Evolutionary conservation across 2,329 filamentous ascomycete genomes (phyloP).

Genomic region (Fusarium praegraminearum): DNA sequence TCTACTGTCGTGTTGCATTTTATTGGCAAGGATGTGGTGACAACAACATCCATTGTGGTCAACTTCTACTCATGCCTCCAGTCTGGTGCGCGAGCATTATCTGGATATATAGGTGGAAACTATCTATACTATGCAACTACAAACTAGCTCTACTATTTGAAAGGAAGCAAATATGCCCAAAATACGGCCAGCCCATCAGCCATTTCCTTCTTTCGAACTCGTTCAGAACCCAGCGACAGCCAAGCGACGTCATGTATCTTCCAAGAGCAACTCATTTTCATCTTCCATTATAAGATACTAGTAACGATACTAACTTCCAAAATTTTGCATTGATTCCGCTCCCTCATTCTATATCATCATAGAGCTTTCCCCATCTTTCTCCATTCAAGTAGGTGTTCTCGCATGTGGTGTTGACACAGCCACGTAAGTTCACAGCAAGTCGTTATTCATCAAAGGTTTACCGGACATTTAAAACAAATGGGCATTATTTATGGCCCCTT

Average conservation of each 20-base stretch:
- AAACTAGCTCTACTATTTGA: background rate
- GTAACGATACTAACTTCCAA: too few relatives aligned
- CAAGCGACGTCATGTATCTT: background rate
- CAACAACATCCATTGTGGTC: background rate
- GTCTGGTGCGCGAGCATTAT: background rate
- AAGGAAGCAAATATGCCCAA: background rate
- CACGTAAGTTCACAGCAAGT: background rate
- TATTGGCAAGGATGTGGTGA: background rate
- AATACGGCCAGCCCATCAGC: background rate
- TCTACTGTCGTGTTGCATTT: background rate
- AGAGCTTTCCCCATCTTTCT: background rate
- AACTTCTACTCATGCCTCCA: background rate
- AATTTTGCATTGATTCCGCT: too few relatives aligned
- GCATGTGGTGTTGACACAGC: background rate
- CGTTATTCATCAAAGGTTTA: background rate
- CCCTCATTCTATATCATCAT: background rate
- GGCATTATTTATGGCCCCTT: too few relatives aligned
- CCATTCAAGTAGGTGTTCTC: background rate
- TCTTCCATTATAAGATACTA: background rate
- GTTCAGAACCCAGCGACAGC: background rate
- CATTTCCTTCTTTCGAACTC: background rate
- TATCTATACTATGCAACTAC: too few relatives aligned
- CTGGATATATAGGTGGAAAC: too few relatives aligned
- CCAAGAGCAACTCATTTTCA: background rate
- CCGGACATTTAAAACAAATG: background rate